Base-by-base conservation (phyloP, 179 eudicot genomes). In the Beta corolliflora region DNA sequence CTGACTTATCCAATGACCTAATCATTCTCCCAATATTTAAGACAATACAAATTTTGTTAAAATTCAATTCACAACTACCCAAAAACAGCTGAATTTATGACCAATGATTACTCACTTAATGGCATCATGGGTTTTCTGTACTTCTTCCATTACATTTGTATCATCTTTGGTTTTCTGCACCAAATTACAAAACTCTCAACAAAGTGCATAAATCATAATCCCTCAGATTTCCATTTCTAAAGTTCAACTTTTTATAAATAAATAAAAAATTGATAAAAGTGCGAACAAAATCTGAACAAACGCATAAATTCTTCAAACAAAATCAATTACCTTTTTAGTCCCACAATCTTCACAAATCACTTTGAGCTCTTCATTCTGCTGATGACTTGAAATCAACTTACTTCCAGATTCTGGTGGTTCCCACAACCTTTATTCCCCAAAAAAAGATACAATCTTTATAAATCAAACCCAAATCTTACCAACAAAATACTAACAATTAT, bases 1-100 rank as follows among this genome's bases (percentile, higher is more conserved):
- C 89, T 7, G 99, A 86, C 88, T 91, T 91, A 87, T 91, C 99
- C 81, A 95, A 80, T 73, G 92, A 85, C 86, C 99, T 95, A 86
- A 80, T 69, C 80, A 60, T 45, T 48, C 75, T 77, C 86, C 82
- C 58, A 73, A 77, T 53, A 48, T 13, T 65, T 78, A 69, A 83
- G 69, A 69, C 73, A 59, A 68, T 13, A 52, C 55, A 73, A 56
- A 83, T 18, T 18, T 55, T 50, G 46, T 79, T 19, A 76, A 78
- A 36, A 66, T 7, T 9, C n/a, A 50, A 46, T 54, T 23, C 11
- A 45, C 77, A 77, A 71, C 2, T 63, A 75, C 16, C 6, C 23
- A 45, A 13, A 4, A 31, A 11, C 13, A 77, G 8, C 66, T 75
- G 44, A 81, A 25, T n/a, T 13, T 7, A 61, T 16, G 23, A 76